Evolutionary conservation across 1,284 basidiomycete species (phyloP).

Genomic region (Fomitopsis pinicola): DNA sequence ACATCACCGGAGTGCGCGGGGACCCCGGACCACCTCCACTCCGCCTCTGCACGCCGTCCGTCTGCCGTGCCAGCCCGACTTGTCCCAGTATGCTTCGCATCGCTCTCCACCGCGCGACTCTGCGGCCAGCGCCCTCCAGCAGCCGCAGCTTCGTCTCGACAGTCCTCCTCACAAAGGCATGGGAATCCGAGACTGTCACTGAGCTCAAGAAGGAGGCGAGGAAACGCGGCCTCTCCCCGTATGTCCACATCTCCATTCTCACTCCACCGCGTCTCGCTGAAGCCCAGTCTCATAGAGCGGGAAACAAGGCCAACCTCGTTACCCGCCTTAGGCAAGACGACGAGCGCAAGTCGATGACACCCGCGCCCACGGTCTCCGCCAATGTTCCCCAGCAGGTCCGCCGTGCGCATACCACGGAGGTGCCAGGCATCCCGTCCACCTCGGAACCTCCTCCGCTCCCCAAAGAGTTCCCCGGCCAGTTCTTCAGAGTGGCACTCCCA

Average conservation of each 20-base stretch:
- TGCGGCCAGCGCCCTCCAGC: conserved; percentile 14
- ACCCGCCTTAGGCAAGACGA: conserved; percentile 52
- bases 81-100: conserved; percentile 33
- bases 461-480: conserved; percentile 25
- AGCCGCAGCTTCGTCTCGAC: conserved; percentile 53
- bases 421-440: conserved; percentile 25
- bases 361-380: conserved; percentile 15
- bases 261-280: neutral
- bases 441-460: conserved; percentile 17
- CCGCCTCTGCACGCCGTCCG: neutral
- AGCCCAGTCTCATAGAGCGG: conserved; percentile 37
- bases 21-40: no score
- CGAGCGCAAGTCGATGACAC: conserved; percentile 19
- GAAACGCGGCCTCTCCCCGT: conserved; percentile 61
- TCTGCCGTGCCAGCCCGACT: neutral
- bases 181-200: conserved; percentile 58
- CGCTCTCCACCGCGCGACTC: conserved; percentile 20
- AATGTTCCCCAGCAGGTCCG: conserved; percentile 19
- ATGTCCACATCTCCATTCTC: conserved; percentile 37
- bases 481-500: conserved; percentile 53
- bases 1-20: neutral
- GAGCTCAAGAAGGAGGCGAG: conserved; percentile 64
- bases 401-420: conserved; percentile 33
- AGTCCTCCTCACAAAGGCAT: conserved; percentile 59
- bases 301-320: conserved; percentile 56